Evolutionary conservation across 768 basidiomycete species (phyloP), one percentile per base, ranked within the genome.

Genomic region (Suillus ampliporus): DNA sequence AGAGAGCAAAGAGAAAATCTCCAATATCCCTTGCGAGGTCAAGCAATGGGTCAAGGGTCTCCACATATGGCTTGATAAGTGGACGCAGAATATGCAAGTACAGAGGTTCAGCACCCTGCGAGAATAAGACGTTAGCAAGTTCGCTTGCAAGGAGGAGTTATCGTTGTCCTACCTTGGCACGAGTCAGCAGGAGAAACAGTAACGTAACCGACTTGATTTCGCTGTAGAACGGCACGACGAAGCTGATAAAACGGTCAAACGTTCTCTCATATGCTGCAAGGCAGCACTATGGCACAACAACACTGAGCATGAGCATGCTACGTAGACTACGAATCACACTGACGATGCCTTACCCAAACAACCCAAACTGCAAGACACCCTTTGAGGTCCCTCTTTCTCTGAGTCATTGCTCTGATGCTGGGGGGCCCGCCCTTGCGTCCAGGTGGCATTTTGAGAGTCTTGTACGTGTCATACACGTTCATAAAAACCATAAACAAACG

Each of bases 391-490:
- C 93, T 84, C 74, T 95, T 95, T 69, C 93, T 82, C 73, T 89
- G 89, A 28, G 88, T 83, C 65, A 89, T 72, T 13, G 91, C 90
- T 40, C 89, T 84, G 21, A 83, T 74, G 66, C 88, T 91, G 10
- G 89, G 89, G 28, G 80, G 81, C 14, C 88, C 87, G 63, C 82
- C 83, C 21, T 77, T 72, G 56, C 80, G 77, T 21, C 77, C 68
- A 37, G 84, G 84, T 0, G 91, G 91, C 3, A 74, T 74, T 68
- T 91, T 91, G 64, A 95, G 80, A 2, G 87, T 89, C 79, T 95
- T 95, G 83, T 89, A 94, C 1, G 93, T 89, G 64, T 92, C 90
- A 66, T 89, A 94, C 46, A 94, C 80, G 72, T 94, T 94, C 67
- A 91, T 78, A 73, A 92, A 88, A 40, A 93, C 82, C 76, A 92